Percentiles rank a stretch among this genome's conserved stretches.
Evolutionary conservation across 441 rosid genomes (phyloP).

Genomic region (Croton setiger): DNA sequence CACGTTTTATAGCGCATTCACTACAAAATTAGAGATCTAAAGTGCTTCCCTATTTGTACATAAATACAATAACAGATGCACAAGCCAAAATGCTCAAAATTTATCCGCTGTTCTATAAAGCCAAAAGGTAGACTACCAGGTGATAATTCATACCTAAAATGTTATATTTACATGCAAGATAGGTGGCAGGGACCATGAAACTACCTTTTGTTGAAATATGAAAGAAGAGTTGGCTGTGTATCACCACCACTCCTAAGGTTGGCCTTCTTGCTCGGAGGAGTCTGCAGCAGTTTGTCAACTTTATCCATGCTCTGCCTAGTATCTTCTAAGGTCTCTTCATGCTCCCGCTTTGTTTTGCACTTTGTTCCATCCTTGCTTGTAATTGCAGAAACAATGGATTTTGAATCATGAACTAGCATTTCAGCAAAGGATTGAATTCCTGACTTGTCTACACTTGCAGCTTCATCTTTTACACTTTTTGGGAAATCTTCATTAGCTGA

Average conservation of each 20-base stretch:
- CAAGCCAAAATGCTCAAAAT: slow-evolving; percentile 9
- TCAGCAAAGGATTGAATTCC: slow-evolving; percentile 15
- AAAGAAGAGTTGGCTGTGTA: slow-evolving; percentile 62
- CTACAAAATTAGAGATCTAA: not conserved
- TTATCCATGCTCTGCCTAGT: slow-evolving; percentile 29
- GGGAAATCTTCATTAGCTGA: slow-evolving; percentile 17
- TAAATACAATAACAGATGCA: not conserved
- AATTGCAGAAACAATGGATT: slow-evolving; percentile 10
- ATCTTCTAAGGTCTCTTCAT: slow-evolving; percentile 30
- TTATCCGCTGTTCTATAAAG: not conserved
- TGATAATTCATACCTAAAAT: too few relatives aligned
- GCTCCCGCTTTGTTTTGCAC: slow-evolving; percentile 38
- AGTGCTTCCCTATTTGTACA: not conserved
- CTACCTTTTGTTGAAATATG: slow-evolving; percentile 58
- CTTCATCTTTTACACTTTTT: slow-evolving; percentile 33
- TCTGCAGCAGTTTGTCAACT: slow-evolving; percentile 13
- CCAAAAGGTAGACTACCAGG: not conserved
- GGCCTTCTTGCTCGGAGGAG: slow-evolving; percentile 43
- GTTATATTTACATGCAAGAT: not conserved
- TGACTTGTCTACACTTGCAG: slow-evolving; percentile 21
- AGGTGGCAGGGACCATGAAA: not conserved
- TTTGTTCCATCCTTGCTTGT: slow-evolving; percentile 20
- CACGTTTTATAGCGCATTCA: too few relatives aligned
- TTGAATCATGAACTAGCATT: slow-evolving; percentile 19
- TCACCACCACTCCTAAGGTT: slow-evolving; percentile 34